These are phyloP conservation scores for Paramecium bursaria DNA, from an alignment of 73 alveolate genomes.

Conservation along the genomic window DNA sequence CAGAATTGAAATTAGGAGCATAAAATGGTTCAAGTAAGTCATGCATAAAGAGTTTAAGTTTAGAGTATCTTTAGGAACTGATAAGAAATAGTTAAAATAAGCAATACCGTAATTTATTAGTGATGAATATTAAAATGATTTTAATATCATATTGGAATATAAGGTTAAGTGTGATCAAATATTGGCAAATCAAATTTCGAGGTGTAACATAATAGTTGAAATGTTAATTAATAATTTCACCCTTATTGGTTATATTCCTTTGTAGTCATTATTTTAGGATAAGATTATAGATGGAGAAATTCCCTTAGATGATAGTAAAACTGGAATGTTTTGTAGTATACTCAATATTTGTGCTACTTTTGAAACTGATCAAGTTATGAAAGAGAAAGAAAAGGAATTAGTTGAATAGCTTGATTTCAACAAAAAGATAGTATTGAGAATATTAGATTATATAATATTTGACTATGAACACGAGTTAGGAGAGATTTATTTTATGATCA, in stretches of 20 bases:
- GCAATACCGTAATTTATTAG: conserved; percentile 57
- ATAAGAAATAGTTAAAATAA: conserved; percentile 25
- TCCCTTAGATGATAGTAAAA: conserved; percentile 46
- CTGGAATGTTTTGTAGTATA: conserved; percentile 22
- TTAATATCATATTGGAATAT: conserved; percentile 17
- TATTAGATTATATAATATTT: conserved; percentile 17
- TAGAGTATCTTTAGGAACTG: conserved; percentile 34
- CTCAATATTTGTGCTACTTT: not conserved
- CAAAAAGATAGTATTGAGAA: conserved; percentile 7
- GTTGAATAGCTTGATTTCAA: conserved; percentile 18
- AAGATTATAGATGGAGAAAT: conserved; percentile 8
- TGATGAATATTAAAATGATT: conserved; percentile 32
- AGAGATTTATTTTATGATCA: conserved; percentile 51
- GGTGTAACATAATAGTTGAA: conserved; percentile 4
- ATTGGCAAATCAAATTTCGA: conserved; percentile 32
- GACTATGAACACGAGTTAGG: conserved; percentile 51
- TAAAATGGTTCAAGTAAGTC: conserved; percentile 21
- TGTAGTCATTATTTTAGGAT: conserved; percentile 18
- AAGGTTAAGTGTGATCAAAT: conserved; percentile 50
- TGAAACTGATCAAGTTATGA: conserved; percentile 2
- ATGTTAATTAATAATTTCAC: not conserved
- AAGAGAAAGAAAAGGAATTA: not conserved
- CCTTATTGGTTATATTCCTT: conserved; percentile 40
- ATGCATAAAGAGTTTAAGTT: not conserved
- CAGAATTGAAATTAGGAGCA: conserved; percentile 5